Percentiles rank a stretch among this genome's conserved stretches.
These are phyloP conservation scores for Flaveria robusta DNA, from an alignment of 129 eudicot species.

Conservation along the genomic window DNA sequence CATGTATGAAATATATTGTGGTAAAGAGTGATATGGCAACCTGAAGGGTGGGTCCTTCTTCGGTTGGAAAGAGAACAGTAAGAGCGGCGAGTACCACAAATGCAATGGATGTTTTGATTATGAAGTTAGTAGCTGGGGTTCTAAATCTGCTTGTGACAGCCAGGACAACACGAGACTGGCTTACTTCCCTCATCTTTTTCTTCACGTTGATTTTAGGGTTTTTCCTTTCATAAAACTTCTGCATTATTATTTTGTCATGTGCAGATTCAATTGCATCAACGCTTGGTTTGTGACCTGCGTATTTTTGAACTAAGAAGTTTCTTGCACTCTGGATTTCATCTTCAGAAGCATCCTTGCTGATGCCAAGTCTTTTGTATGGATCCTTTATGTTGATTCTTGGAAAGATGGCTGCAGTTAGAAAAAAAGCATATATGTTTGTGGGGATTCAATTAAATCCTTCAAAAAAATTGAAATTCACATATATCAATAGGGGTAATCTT, in stretches of 20 bases:
- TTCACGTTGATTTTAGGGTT: conserved; percentile 82
- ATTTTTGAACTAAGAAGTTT: conserved; percentile 84
- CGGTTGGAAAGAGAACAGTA: conserved; percentile 89
- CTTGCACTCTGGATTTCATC: conserved; percentile 94
- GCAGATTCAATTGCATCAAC: conserved; percentile 96
- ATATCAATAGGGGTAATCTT: conserved; percentile 15
- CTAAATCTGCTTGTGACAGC: conserved; percentile 78
- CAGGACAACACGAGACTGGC: conserved; percentile 74
- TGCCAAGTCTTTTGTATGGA: conserved; percentile 95
- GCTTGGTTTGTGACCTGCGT: conserved; percentile 88
- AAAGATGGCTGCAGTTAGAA: conserved; percentile 62
- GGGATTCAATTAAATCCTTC: conserved; percentile 17
- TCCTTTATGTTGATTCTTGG: conserved; percentile 87
- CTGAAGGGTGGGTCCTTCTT: conserved; percentile 98
- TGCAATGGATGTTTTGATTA: conserved; percentile 64
- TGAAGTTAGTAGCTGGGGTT: conserved; percentile 77
- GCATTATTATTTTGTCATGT: conserved; percentile 93
- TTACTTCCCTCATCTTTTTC: conserved; percentile 86
- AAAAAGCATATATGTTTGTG: background rate
- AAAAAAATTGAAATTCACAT: background rate
- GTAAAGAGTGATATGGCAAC: conserved; percentile 74
- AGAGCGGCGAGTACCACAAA: conserved; percentile 81
- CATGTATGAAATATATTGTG: conserved; percentile 74
- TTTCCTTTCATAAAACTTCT: conserved; percentile 72
- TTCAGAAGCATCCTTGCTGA: conserved; percentile 85